Conservation (phyloP, 805 yeast species). For the Aciculoconidium aculeatum region DNA sequence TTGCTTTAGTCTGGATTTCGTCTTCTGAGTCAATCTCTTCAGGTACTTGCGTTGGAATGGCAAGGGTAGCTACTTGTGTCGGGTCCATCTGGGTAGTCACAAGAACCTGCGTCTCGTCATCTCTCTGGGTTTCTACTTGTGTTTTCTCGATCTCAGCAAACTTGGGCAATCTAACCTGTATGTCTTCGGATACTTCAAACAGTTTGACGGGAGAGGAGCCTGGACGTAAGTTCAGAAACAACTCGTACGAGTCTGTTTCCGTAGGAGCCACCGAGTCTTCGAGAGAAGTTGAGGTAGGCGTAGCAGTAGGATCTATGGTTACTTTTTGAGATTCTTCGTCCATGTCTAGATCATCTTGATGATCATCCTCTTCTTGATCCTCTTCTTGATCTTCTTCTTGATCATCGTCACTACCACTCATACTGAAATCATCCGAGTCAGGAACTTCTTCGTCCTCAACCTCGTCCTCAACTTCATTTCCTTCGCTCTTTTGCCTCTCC, state of each 20-base stretch:
- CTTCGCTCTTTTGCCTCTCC: constrained; percentile 28
- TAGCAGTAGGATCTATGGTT: no score
- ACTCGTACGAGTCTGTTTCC: constrained; percentile 8
- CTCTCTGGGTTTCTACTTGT: constrained; percentile 10
- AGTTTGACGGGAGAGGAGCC: constrained; percentile 7
- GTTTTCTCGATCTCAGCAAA: constrained; percentile 15
- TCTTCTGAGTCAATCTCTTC: constrained; percentile 21
- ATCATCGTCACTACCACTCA: constrained; percentile 20
- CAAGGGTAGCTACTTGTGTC: no score
- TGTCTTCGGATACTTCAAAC: constrained; percentile 4
- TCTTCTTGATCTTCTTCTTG: constrained; percentile 8
- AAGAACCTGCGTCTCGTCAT: constrained; percentile 11
- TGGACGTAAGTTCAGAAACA: constrained; percentile 28
- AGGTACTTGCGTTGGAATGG: no score
- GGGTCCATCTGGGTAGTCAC: constrained; percentile 15
- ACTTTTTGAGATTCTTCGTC: no score
- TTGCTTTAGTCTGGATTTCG: constrained; percentile 7
- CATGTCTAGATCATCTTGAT: no score
- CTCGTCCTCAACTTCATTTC: constrained; percentile 7
- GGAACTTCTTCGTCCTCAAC: constrained; percentile 18
- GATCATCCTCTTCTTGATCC: no score
- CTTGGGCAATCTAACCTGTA: constrained; percentile 16
- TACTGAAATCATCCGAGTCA: constrained; percentile 22
- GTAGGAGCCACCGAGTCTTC: no score
- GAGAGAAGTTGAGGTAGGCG: no score